phyloP scores from a whole-genome alignment of 768 basidiomycete genomes.

The Epithele typhae region DNA sequence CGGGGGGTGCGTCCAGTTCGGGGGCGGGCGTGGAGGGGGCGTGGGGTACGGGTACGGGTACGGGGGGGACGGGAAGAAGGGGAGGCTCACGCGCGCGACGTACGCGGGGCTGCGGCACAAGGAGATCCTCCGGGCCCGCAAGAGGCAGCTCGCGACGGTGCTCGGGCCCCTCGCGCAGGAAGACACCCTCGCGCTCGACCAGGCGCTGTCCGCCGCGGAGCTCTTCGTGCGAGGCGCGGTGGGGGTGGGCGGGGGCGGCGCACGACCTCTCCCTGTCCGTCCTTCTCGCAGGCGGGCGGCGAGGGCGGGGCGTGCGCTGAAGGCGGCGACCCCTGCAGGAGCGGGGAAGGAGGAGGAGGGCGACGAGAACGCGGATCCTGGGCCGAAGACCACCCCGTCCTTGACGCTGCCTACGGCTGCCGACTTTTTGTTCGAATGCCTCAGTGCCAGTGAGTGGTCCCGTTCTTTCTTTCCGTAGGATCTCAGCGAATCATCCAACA shows the following conservation, averaged over 20 bases:
- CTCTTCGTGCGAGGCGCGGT: constrained; percentile 34
- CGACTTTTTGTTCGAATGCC: constrained; percentile 59
- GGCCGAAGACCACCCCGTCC: no score
- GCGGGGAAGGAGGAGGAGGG: neutral
- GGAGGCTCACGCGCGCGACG: constrained; percentile 55
- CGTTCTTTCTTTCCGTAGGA: constrained; percentile 21
- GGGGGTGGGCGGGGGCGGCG: constrained; percentile 10
- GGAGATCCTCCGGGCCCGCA: constrained; percentile 63
- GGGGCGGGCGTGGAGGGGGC: neutral
- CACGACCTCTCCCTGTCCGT: constrained; percentile 36
- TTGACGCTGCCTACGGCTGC: constrained; percentile 40
- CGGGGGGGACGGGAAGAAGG: constrained; percentile 1
- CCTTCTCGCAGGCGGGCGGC: constrained; percentile 52
- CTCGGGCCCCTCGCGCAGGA: constrained; percentile 63
- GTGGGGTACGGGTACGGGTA: neutral
- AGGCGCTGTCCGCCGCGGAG: constrained; percentile 56
- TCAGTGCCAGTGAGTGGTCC: constrained; percentile 66
- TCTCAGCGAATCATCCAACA: constrained; percentile 8
- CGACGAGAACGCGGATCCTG: constrained; percentile 5
- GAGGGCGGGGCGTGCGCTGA: constrained; percentile 44
- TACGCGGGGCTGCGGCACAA: constrained; percentile 72
- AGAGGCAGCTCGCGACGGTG: constrained; percentile 66
- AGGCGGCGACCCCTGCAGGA: constrained; percentile 33
- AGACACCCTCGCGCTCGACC: constrained; percentile 72
- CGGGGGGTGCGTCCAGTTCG: constrained; percentile 1